Conservation (phyloP, 495 filamentous ascomycete genomes). For the Aspergillus haitiensis region DNA sequence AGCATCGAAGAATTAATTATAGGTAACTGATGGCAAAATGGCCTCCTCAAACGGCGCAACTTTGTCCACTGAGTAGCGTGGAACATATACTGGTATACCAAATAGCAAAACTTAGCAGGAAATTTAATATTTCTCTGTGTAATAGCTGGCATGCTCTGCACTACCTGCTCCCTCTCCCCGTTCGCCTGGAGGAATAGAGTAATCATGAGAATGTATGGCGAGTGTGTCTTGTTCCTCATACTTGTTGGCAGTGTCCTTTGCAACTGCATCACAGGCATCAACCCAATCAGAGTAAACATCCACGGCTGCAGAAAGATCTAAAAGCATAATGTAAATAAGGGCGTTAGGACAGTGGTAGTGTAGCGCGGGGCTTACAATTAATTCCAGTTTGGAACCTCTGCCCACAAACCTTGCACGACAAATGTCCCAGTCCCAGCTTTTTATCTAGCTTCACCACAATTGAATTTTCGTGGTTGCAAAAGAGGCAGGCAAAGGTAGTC, state of each 20-base stretch:
- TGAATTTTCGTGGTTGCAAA: conserved; percentile 95
- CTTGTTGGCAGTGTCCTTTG: conserved; percentile 59
- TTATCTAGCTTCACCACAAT: conserved; percentile 88
- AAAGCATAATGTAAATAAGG: not conserved
- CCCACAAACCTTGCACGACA: conserved; percentile 90
- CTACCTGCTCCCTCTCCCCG: conserved; percentile 20
- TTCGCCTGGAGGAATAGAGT: conserved; percentile 19
- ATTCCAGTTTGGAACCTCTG: conserved; percentile 89
- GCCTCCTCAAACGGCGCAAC: not conserved
- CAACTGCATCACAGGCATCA: conserved; percentile 86
- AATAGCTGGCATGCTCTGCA: conserved; percentile 24
- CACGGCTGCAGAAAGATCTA: conserved; percentile 83
- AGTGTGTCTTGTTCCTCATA: conserved; percentile 50
- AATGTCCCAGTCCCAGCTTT: conserved; percentile 77
- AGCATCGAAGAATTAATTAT: too few species aligned
- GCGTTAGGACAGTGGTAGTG: not conserved
- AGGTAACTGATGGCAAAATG: not conserved
- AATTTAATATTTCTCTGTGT: conserved; percentile 37
- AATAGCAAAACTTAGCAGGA: conserved; percentile 21
- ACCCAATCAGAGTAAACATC: conserved; percentile 99
- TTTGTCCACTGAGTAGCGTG: not conserved
- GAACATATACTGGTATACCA: conserved; percentile 23
- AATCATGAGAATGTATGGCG: conserved; percentile 24
- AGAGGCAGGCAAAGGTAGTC: conserved; percentile 89
- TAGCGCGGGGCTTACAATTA: conserved; percentile 68